Conservation (phyloP, 176 grass and related monocot species). For the Melocanna baccifera region DNA sequence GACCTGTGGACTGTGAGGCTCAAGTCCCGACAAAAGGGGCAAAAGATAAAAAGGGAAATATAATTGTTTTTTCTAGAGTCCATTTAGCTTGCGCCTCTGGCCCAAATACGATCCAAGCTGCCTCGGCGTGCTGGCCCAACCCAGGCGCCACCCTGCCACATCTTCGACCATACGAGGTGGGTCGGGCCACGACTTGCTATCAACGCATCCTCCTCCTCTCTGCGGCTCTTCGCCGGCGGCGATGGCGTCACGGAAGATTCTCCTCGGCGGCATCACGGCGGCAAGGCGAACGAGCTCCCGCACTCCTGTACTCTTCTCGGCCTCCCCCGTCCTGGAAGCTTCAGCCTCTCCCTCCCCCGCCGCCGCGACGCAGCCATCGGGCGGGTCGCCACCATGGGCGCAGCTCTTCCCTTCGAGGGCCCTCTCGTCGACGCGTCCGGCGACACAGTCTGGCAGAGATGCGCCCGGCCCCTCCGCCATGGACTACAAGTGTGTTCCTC, state of each 20-base stretch:
- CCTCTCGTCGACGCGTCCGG: constrained; percentile 49
- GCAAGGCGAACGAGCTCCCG: neutral
- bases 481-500: constrained; percentile 47
- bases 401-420: constrained; percentile 16
- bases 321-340: constrained; percentile 23
- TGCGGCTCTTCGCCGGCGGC: neutral
- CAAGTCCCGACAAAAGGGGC: no score
- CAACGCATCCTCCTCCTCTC: neutral
- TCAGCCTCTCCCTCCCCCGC: neutral
- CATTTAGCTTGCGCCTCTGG: neutral
- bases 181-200: neutral
- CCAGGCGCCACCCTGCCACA: neutral
- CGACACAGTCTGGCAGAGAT: constrained; percentile 17
- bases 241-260: constrained; percentile 35
- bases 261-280: neutral
- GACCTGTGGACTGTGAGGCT: no score
- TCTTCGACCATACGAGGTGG: no score
- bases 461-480: constrained; percentile 25
- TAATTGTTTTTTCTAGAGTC: no score
- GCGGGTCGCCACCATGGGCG: neutral
- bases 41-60: no score
- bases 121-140: neutral
- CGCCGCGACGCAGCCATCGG: neutral
- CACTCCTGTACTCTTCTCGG: neutral
- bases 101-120: neutral